Evolutionary conservation across 768 basidiomycete species (phyloP).

Genomic region (Psilocybe azurescens): DNA sequence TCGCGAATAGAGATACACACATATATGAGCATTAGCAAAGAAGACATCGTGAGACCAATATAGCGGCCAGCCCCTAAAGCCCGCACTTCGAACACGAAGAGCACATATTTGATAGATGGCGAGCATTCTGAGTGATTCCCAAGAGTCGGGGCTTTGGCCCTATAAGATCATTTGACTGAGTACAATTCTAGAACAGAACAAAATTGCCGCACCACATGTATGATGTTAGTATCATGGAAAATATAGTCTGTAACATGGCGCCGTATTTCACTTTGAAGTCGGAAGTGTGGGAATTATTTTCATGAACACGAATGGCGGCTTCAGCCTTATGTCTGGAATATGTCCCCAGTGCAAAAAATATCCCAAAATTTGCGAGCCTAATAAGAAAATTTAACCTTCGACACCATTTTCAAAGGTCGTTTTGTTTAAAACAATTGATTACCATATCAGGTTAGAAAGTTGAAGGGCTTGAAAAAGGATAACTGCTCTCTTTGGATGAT

Average conservation of each 20-base stretch:
- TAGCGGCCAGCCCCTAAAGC: conserved; percentile 37
- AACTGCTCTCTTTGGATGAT: conserved; percentile 37
- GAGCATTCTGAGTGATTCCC: conserved; percentile 33
- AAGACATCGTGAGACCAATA: conserved; percentile 35
- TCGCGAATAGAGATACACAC: conserved; percentile 39
- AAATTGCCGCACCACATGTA: conserved; percentile 38
- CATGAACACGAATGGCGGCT: conserved; percentile 11
- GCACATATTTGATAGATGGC: conserved; percentile 34
- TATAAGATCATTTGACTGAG: conserved; percentile 15
- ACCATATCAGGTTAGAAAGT: conserved; percentile 48
- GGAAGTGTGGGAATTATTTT: conserved; percentile 26
- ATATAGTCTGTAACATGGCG: conserved; percentile 42
- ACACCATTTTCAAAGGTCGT: neutral
- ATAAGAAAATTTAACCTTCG: conserved; percentile 8
- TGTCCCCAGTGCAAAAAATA: conserved; percentile 44
- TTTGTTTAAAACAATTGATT: neutral
- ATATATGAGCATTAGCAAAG: conserved; percentile 36
- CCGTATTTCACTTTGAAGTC: conserved; percentile 43
- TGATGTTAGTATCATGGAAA: conserved; percentile 43
- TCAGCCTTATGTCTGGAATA: conserved; percentile 39
- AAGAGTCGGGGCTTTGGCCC: conserved; percentile 36
- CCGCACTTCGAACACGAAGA: conserved; percentile 37
- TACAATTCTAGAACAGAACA: neutral
- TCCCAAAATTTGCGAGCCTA: conserved; percentile 49
- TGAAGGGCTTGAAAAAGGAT: conserved; percentile 45